These are phyloP conservation scores for Hygrophorus pudorinus DNA, from an alignment of 768 basidiomycete species.

Conservation along the genomic window DNA sequence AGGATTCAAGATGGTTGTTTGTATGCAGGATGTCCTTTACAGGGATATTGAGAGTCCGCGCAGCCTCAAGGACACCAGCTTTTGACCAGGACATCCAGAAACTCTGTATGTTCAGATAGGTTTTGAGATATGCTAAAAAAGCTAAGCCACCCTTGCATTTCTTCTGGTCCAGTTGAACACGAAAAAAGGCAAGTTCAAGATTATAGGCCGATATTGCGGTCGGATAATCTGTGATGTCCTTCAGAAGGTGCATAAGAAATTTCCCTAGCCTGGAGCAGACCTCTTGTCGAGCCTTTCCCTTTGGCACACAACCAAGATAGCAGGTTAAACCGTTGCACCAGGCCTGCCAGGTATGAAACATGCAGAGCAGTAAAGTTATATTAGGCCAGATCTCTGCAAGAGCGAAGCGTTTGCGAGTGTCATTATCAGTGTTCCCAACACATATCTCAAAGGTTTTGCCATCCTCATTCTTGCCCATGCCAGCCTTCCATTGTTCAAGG, in stretches of 20 bases:
- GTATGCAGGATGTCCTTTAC: conserved; percentile 18
- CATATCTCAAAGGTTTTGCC: conserved; percentile 1
- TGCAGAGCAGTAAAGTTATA: conserved; percentile 25
- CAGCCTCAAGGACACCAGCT: too few relatives aligned
- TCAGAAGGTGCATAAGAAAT: conserved; percentile 15
- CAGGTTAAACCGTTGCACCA: conserved; percentile 22
- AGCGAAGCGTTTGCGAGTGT: too few relatives aligned
- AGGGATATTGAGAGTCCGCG: conserved; percentile 14
- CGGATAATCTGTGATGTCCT: conserved; percentile 13
- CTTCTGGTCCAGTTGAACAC: background rate
- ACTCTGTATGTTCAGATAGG: conserved; percentile 4
- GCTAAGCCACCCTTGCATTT: conserved; percentile 5
- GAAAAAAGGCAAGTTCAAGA: background rate
- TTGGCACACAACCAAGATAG: conserved; percentile 15
- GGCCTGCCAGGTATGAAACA: conserved; percentile 24
- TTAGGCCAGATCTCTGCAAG: too few relatives aligned
- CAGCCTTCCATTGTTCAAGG: background rate
- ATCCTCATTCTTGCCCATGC: conserved; percentile 1
- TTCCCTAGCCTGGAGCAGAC: conserved; percentile 2
- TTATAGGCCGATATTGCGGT: background rate
- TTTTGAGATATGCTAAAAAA: conserved; percentile 7
- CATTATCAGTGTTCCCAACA: too few relatives aligned
- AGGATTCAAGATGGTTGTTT: conserved; percentile 26
- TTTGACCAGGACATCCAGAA: conserved; percentile 7
- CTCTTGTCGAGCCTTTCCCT: conserved; percentile 14